Conservation (phyloP, 148 eudicot genomes). For the Persicaria tinctoria region DNA sequence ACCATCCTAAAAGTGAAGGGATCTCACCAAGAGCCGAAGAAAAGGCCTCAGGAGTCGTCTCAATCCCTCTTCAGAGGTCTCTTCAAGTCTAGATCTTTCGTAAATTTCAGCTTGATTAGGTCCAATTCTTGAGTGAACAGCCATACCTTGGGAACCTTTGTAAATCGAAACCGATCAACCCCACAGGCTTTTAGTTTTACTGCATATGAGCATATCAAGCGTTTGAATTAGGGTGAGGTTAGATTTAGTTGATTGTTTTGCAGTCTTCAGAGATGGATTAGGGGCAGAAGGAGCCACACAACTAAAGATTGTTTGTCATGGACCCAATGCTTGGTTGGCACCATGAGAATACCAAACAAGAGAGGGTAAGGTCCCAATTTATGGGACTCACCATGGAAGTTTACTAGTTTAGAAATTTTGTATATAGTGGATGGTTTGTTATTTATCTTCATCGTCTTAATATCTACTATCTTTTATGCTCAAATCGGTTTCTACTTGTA, state of each 20-base stretch:
- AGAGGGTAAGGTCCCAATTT: not conserved
- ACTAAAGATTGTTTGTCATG: conserved; percentile 4
- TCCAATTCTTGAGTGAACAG: conserved; percentile 45
- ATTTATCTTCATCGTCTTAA: not conserved
- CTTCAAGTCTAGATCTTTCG: conserved; percentile 82
- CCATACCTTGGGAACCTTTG: not conserved
- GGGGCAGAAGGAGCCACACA: not conserved
- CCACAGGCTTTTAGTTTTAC: not conserved
- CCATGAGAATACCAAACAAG: not conserved
- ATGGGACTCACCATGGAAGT: conserved; percentile 5
- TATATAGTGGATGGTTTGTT: not conserved
- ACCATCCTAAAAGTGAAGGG: conserved; percentile 80
- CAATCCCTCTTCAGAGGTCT: conserved; percentile 72
- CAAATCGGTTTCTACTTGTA: not conserved
- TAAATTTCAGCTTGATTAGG: conserved; percentile 72
- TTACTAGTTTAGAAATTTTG: not conserved
- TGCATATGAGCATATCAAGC: not conserved
- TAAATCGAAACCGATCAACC: not conserved
- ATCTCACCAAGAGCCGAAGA: conserved; percentile 39
- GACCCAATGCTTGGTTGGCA: conserved; percentile 8
- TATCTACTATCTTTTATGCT: not conserved
- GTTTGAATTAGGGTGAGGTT: not conserved
- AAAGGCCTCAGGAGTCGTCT: conserved; percentile 56
- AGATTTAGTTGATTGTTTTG: conserved; percentile 8
- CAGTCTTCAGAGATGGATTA: not conserved